Percentiles rank a stretch among this genome's conserved stretches.
Evolutionary conservation across 768 basidiomycete species (phyloP).

Genomic region (Fistulinella prunicolor): DNA sequence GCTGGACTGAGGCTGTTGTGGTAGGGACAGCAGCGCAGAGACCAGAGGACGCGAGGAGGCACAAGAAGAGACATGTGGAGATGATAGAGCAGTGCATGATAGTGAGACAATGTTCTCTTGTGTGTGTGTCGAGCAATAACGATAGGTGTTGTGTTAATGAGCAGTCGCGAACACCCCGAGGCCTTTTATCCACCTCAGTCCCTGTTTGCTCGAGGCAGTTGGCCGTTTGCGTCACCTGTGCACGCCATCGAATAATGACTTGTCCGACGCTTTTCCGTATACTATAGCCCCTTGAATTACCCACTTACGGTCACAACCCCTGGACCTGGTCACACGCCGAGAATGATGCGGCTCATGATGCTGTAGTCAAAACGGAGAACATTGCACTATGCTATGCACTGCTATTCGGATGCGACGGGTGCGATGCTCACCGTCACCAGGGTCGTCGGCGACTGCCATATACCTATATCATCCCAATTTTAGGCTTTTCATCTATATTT

Average conservation of each 20-base stretch:
- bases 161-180: neutral
- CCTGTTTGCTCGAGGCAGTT: constrained; percentile 3
- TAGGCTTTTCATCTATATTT: neutral
- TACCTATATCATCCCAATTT: neutral
- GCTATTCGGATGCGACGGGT: constrained; percentile 4
- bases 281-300: neutral
- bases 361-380: neutral
- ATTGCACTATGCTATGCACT: constrained; percentile 5
- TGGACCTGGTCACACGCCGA: neutral
- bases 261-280: neutral
- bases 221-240: constrained; percentile 11
- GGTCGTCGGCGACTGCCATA: neutral
- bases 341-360: neutral
- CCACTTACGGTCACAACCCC: neutral
- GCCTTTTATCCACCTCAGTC: constrained; percentile 13
- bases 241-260: constrained; percentile 1
- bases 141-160: too few species aligned
- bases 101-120: constrained; percentile 8
- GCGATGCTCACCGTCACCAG: constrained; percentile 3
- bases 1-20: neutral
- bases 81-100: constrained; percentile 15
- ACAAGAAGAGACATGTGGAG: constrained; percentile 13
- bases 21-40: constrained; percentile 14
- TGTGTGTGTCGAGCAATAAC: neutral
- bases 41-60: constrained; percentile 11